Base-by-base conservation (phyloP, 225 moss, liverwort and hornwort genomes). In the Sphagnum tenellum region DNA sequence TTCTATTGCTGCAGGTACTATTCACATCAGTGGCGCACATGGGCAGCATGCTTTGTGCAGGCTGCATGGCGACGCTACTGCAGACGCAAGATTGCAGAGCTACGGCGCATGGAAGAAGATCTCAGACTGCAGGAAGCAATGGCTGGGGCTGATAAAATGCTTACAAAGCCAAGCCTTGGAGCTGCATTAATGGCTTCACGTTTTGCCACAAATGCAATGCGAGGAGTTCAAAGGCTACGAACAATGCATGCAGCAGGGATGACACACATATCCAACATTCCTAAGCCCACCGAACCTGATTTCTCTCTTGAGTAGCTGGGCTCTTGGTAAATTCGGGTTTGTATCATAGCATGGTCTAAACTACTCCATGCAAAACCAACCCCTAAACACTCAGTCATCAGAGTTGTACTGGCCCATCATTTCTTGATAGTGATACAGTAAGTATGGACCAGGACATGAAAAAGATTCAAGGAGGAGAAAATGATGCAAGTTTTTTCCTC, bases 11-110 rank as follows among this genome's bases (percentile, higher is more conserved):
- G 45, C 5, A 82, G 82, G 66, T 82, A 86, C 45, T 76, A 86
- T 50, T 89, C 88, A 12, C 74, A 80, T 61, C 80, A 82, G 14
- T 89, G 86, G 88, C 80, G 88, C 10, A 89, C 80, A 2, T 89
- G 88, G 88, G 88, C 78, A 57, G 86, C 86, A 0, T 86, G 77
- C 61, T 80, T 73, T 64, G 82, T 89, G 44, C 86, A 86, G 71
- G 71, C 71, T 0, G 82, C 82, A 7, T 89, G 88, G 86, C 79
- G 82, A 48, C 70, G 75, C 54, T 79, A 89, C 59, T 73, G 73
- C 45, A 56, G 75, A 47, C 79, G 76, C 2, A 75, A 73, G 57
- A 59, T 73, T 48, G 80, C 79, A 3, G 75, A 75, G 65, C 75
- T 69, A 49, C 77, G 77, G 10, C 77, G 77, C 12, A 72, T 75